A percentile compares a stretch with the other conserved stretches of the same genome.
Evolutionary conservation across 768 basidiomycete species (phyloP).

Genomic region (Lentinula aciculospora): DNA sequence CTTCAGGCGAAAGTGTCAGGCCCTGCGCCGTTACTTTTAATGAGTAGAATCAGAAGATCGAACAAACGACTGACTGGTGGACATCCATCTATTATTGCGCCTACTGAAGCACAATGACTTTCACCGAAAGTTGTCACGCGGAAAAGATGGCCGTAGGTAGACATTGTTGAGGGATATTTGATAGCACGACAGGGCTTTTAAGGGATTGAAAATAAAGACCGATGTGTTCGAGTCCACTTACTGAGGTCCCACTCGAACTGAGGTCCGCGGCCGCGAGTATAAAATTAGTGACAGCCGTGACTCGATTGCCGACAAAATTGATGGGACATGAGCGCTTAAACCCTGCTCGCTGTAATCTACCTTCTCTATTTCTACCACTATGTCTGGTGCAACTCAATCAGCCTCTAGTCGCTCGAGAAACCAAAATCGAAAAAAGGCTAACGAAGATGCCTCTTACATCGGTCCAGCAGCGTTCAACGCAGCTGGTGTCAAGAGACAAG

Average conservation of each 20-base stretch:
- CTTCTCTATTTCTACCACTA: not conserved
- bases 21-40: slow-evolving; percentile 48
- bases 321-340: not conserved
- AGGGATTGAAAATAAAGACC: not conserved
- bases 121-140: slow-evolving; percentile 98
- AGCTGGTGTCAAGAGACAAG: slow-evolving; percentile 56
- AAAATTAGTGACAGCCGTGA: not conserved
- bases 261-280: slow-evolving; percentile 1
- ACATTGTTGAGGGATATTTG: slow-evolving; percentile 47
- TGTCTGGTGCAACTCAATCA: slow-evolving; percentile 11
- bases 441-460: slow-evolving; percentile 69
- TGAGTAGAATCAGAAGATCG: slow-evolving; percentile 2
- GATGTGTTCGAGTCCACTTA: not conserved
- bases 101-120: slow-evolving; percentile 95
- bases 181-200: not conserved
- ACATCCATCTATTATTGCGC: slow-evolving; percentile 95
- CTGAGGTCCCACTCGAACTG: not conserved
- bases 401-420: slow-evolving; percentile 50
- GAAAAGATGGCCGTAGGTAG: slow-evolving; percentile 87
- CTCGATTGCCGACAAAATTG: not conserved
- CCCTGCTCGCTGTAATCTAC: too few species aligned
- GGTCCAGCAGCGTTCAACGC: slow-evolving; percentile 37
- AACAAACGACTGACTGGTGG: slow-evolving; percentile 66
- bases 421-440: slow-evolving; percentile 57
- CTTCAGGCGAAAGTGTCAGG: slow-evolving; percentile 67